phyloP scores from a whole-genome alignment of 2,329 filamentous ascomycete species.

The Fusarium graminum region DNA sequence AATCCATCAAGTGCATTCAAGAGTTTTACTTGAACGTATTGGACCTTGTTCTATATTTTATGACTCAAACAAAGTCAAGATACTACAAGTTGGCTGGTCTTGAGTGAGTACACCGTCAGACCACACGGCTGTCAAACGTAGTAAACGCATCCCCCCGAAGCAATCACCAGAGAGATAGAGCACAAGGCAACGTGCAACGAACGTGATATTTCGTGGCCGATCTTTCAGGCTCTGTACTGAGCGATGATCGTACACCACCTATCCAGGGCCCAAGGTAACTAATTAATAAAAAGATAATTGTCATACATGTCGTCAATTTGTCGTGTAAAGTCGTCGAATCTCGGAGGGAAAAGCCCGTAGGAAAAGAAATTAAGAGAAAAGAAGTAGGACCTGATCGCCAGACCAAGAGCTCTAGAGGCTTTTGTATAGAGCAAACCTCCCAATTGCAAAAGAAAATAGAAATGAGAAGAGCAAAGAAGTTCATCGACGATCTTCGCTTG shows the following conservation, averaged over 20 bases:
- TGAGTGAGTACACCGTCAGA: constrained; percentile 2
- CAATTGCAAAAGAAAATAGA: neutral
- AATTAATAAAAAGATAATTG: constrained; percentile 4
- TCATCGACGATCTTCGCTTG: constrained; percentile 26
- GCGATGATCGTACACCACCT: constrained; percentile 14
- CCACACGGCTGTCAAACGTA: constrained; percentile 36
- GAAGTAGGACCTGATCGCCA: constrained; percentile 4
- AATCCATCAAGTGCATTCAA: too few species aligned
- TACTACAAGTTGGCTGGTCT: constrained; percentile 3
- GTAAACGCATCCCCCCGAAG: constrained; percentile 12
- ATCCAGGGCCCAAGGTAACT: neutral
- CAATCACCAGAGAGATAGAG: constrained; percentile 23
- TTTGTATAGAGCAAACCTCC: constrained; percentile 7
- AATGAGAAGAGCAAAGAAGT: neutral
- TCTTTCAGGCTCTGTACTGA: constrained; percentile 11
- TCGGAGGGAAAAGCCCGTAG: neutral
- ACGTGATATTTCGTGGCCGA: constrained; percentile 28
- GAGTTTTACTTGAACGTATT: too few species aligned
- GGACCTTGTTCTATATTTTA: too few species aligned
- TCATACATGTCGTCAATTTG: constrained; percentile 33
- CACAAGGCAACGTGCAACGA: constrained; percentile 32
- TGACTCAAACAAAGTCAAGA: too few species aligned
- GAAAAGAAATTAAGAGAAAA: neutral
- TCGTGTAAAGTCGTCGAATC: constrained; percentile 17
- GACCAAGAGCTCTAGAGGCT: constrained; percentile 7